Evolutionary conservation across 2,329 filamentous ascomycete genomes (phyloP).

Genomic region (Venturia carpophila): DNA sequence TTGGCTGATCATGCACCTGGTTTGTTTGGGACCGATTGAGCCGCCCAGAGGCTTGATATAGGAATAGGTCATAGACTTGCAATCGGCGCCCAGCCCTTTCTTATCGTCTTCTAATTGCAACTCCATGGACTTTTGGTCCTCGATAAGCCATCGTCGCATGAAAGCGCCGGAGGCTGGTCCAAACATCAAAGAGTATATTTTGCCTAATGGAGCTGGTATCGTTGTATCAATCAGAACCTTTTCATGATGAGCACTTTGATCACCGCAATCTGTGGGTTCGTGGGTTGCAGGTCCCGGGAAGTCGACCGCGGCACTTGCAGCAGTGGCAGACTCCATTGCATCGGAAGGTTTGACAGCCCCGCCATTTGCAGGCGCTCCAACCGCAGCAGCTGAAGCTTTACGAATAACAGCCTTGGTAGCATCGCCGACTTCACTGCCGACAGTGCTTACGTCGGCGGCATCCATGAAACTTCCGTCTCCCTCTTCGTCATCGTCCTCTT

Average conservation of each 20-base stretch:
- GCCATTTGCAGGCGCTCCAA: constrained; percentile 33
- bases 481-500: constrained; percentile 71
- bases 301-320: constrained; percentile 43
- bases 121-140: constrained; percentile 85
- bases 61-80: constrained; percentile 64
- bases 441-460: constrained; percentile 45
- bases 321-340: constrained; percentile 9
- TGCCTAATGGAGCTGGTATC: constrained; percentile 80
- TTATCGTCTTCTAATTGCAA: constrained; percentile 76
- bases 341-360: constrained; percentile 30
- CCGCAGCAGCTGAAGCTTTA: constrained; percentile 58
- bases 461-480: constrained; percentile 59
- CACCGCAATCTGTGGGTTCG: constrained; percentile 75
- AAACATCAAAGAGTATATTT: constrained; percentile 83
- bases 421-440: constrained; percentile 45
- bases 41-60: constrained; percentile 88
- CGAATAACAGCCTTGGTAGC: constrained; percentile 38
- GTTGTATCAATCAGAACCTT: constrained; percentile 77
- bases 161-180: constrained; percentile 71
- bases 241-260: constrained; percentile 72
- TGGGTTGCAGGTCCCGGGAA: constrained; percentile 83
- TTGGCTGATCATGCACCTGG: constrained; percentile 85
- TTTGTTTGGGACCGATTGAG: constrained; percentile 84
- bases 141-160: constrained; percentile 77
- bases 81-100: constrained; percentile 66